Percentiles rank a stretch among this genome's conserved stretches.
These are phyloP conservation scores for Peniophora sp. DNA, from an alignment of 1,284 basidiomycete genomes.

Conservation along the genomic window DNA sequence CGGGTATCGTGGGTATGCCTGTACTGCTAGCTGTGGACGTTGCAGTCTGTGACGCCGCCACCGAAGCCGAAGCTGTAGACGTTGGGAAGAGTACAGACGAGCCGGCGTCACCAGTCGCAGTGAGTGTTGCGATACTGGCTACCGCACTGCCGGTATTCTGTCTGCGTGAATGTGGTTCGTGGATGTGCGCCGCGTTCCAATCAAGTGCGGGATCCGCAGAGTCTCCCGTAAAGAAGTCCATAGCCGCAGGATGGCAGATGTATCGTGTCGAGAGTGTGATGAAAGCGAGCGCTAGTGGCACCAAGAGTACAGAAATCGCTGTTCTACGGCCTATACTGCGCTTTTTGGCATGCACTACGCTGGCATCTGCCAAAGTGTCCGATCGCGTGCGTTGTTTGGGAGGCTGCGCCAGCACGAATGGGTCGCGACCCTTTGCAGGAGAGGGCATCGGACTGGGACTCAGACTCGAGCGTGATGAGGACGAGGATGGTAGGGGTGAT, in stretches of 20 bases:
- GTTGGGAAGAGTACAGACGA: slow-evolving; percentile 7
- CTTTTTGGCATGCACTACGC: slow-evolving; percentile 20
- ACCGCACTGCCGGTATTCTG: neutral
- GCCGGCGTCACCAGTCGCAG: neutral
- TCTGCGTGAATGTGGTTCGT: neutral
- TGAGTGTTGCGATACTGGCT: neutral
- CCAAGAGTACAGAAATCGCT: slow-evolving; percentile 41
- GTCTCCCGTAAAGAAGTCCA: slow-evolving; percentile 33
- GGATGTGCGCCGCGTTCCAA: neutral
- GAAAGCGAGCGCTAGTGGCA: slow-evolving; percentile 45
- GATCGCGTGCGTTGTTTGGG: neutral
- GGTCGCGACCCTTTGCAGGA: neutral
- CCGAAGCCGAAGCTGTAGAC: slow-evolving; percentile 6
- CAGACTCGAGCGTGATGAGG: slow-evolving; percentile 6
- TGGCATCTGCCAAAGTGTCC: neutral
- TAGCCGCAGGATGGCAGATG: slow-evolving; percentile 35
- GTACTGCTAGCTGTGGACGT: slow-evolving; percentile 9
- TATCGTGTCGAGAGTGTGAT: slow-evolving; percentile 46
- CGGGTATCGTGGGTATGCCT: slow-evolving; percentile 22
- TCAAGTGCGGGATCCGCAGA: slow-evolving; percentile 9
- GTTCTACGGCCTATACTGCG: slow-evolving; percentile 33
- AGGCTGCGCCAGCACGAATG: neutral
- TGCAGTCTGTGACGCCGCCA: slow-evolving; percentile 9
- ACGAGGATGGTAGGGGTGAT: slow-evolving; percentile 7
- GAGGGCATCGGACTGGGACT: slow-evolving; percentile 4